phyloP scores from a whole-genome alignment of 2,329 filamentous ascomycete genomes.

The Ophidiomyces ophidiicola region DNA sequence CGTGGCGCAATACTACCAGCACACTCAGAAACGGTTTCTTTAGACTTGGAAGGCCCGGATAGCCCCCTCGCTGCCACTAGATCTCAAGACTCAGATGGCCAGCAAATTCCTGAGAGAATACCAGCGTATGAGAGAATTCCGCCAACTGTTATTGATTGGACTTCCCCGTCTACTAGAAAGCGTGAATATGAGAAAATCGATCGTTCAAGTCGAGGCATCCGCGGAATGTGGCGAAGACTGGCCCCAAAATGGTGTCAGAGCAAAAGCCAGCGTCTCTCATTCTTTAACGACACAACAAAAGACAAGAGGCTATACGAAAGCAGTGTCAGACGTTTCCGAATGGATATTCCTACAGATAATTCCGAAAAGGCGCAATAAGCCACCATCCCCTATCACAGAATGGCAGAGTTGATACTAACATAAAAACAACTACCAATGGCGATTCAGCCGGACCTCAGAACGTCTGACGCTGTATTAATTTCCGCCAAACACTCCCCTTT shows the following conservation, averaged over 20 bases:
- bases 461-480: too few relatives aligned
- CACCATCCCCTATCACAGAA: too few relatives aligned
- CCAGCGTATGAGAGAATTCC: conserved; percentile 19
- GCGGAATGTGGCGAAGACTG: conserved; percentile 32
- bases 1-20: conserved; percentile 51
- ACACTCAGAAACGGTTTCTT: conserved; percentile 2
- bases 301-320: conserved; percentile 32
- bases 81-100: conserved; percentile 1
- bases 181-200: conserved; percentile 44
- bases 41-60: background rate
- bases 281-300: conserved; percentile 31
- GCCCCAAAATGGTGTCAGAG: conserved; percentile 32
- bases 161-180: conserved; percentile 32
- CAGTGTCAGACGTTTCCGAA: conserved; percentile 35
- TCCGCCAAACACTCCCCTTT: too few relatives aligned
- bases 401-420: too few relatives aligned
- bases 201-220: conserved; percentile 31
- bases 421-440: too few relatives aligned
- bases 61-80: conserved; percentile 6
- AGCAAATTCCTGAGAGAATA: background rate
- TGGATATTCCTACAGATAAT: conserved; percentile 32
- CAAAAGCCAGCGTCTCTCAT: conserved; percentile 25
- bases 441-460: too few relatives aligned
- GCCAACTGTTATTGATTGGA: conserved; percentile 37
- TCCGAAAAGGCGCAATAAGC: conserved; percentile 2